A percentile compares a stretch with the other conserved stretches of the same genome.
phyloP scores from a whole-genome alignment of 306 rosid species.

The Mimosa bimucronata region DNA sequence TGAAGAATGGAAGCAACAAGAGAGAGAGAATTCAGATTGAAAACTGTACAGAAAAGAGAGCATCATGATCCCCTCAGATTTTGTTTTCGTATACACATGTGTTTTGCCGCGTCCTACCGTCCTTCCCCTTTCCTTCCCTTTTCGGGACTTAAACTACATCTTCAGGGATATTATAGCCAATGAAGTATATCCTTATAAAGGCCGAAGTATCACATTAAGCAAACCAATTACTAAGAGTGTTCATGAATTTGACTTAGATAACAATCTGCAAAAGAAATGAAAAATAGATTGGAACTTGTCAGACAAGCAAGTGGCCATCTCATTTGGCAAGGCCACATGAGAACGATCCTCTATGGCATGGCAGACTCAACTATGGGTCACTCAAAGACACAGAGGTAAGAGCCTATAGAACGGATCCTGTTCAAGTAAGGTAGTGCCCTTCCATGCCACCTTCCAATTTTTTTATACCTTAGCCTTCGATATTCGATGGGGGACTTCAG shows the following conservation, averaged over 20 bases:
- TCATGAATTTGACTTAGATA: too few relatives aligned
- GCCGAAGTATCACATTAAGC: too few relatives aligned
- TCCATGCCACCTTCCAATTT: rapidly evolving
- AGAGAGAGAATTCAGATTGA: constrained; percentile 52
- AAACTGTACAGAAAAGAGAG: constrained; percentile 44
- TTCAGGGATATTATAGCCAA: too few relatives aligned
- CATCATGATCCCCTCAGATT: constrained; percentile 50
- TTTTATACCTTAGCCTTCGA: neutral
- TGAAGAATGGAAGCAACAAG: constrained; percentile 45
- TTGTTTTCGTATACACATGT: constrained; percentile 50
- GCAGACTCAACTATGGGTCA: neutral
- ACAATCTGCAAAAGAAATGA: too few relatives aligned
- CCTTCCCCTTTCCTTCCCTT: neutral
- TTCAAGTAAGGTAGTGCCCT: neutral
- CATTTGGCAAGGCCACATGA: neutral
- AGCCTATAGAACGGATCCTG: constrained; percentile 1
- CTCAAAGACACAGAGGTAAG: neutral
- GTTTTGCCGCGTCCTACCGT: constrained; percentile 42
- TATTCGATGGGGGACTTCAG: neutral
- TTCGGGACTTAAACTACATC: too few relatives aligned
- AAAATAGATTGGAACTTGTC: neutral
- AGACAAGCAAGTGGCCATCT: neutral
- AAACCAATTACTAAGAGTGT: too few relatives aligned
- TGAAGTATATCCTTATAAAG: too few relatives aligned
- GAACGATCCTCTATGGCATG: neutral